Evolutionary conservation across 1,284 basidiomycete genomes (phyloP).

Genomic region (Coniferiporia weirii): DNA sequence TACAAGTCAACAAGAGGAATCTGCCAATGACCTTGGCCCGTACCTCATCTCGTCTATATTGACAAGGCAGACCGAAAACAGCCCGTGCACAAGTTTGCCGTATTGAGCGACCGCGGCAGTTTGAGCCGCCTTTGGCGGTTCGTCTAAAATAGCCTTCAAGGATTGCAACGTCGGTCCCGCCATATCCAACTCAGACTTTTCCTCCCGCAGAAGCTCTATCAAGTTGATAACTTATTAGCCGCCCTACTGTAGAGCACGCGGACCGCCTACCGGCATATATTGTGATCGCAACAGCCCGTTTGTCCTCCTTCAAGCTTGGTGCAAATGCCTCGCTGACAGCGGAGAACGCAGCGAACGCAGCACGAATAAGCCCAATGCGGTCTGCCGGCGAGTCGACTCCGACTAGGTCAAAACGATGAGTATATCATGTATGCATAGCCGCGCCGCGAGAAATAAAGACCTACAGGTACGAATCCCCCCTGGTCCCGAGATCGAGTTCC

Average conservation of each 20-base stretch:
- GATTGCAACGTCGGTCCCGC: constrained; percentile 75
- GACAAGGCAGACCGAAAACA: constrained; percentile 79
- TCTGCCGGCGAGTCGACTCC: constrained; percentile 36
- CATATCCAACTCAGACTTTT: constrained; percentile 72
- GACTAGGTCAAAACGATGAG: neutral
- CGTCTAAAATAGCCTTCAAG: constrained; percentile 69
- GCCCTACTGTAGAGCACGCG: neutral
- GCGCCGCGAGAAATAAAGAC: constrained; percentile 25
- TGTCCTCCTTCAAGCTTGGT: constrained; percentile 57
- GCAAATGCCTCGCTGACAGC: constrained; percentile 60
- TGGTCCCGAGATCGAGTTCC: constrained; percentile 59
- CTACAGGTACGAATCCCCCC: constrained; percentile 53
- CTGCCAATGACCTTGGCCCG: constrained; percentile 24
- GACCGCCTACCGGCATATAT: constrained; percentile 63
- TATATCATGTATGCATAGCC: constrained; percentile 14
- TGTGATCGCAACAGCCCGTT: constrained; percentile 76
- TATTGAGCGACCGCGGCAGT: constrained; percentile 34
- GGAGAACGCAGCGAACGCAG: constrained; percentile 63
- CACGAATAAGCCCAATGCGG: constrained; percentile 59
- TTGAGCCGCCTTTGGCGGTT: constrained; percentile 30
- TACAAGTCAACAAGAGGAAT: constrained; percentile 8
- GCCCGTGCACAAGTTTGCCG: constrained; percentile 71
- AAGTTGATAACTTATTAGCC: neutral
- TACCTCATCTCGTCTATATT: constrained; percentile 92
- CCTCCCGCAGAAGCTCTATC: constrained; percentile 79